Base-by-base conservation (phyloP, 305 asterid species). In the Fraxinus velutina region DNA sequence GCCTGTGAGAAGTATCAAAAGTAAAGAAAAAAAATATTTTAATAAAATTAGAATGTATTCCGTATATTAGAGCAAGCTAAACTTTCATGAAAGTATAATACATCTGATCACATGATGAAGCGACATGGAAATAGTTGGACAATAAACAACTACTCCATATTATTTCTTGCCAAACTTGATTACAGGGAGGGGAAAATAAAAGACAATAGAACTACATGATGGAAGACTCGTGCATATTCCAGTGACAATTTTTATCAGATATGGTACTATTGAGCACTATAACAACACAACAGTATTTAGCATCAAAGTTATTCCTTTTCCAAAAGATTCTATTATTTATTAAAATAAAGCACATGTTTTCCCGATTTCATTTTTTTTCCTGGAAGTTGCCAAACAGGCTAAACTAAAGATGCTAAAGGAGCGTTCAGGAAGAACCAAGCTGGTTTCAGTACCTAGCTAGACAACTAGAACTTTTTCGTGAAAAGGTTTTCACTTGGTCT, bases 1-100 rank as follows among this genome's bases (percentile, higher is more conserved):
- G 64, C 42, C 22, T 64, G 50, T 79, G 50, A 79, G 73, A 79
- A 78, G 78, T 70, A 73, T 52, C 82, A 79, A 36, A 79, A 68
- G 64, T 24, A 68, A 29, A 68, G 42, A 22, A 29, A 22, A 73
- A 57, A 17, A 17, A 75, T 68, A 60, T 9, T 78, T 19, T 74
- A 9, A 36, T 47, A n/a, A 55, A 55, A 27, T 39, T 10, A 24
- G 64, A 13, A 5, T 34, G 47, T 73, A 7, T 30, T 70, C 37
- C 39, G 8, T 27, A 22, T 19, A 44, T 39, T 39, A 50, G 36
- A 83, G 44, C 64, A 70, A 81, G 75, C 24, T 76, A 71, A 57
- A 47, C 12, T 73, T 76, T 22, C 13, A 9, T 29, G 52, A 70
- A 80, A 79, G 82, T 75, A 64, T 60, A 75, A 75, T 47, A 70